Base-by-base conservation (phyloP, 2,329 filamentous ascomycete genomes). In the Emydomyces testavorans region DNA sequence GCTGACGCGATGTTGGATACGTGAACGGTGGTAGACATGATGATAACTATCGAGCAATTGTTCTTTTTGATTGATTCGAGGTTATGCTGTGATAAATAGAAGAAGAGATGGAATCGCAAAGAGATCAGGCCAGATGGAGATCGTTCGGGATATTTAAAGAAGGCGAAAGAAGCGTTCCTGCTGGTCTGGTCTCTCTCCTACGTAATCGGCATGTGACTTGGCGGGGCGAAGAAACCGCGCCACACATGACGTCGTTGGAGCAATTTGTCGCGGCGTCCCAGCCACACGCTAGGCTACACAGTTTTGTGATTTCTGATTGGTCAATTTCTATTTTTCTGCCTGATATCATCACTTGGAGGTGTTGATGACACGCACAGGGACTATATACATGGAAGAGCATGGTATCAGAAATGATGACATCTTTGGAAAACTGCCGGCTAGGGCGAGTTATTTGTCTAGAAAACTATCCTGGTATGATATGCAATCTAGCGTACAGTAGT, bases 1-100 rank as follows among this genome's bases (percentile, higher is more conserved):
- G 82, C 71, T 53, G 74, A 65, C 57, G 85, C 80, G 70, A 98
- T 94, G 72, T 92, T 89, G 71, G 85, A 84, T 61, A 96, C 89
- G 71, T 89, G 73, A 55, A 95, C 86, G 43, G 84, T 90, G 59
- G 71, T 77, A 59, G 69, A 65, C 77, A 80, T 80, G 16, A 13
- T 55, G 34, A 28, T 3, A 16, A 36, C 2, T 35, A 8, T 28
- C 20, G n/a, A 35, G 16, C 35, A 28, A 24, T 21, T 34, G 18
- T 6, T 42, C 32, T 29, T 18, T 21, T 11, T 6, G 24, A 6
- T 26, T 46, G 20, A 28, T 38, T 24, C 4, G 23, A 21, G 18
- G 13, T 28, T 28, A 3, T 28, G 11, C 10, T 37, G n/a, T 31
- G 29, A 20, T 38, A 18, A 21, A 38, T 38, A 38, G 21, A 18